Base-by-base conservation (phyloP, 306 rosid species). In the Rubus idaeus region DNA sequence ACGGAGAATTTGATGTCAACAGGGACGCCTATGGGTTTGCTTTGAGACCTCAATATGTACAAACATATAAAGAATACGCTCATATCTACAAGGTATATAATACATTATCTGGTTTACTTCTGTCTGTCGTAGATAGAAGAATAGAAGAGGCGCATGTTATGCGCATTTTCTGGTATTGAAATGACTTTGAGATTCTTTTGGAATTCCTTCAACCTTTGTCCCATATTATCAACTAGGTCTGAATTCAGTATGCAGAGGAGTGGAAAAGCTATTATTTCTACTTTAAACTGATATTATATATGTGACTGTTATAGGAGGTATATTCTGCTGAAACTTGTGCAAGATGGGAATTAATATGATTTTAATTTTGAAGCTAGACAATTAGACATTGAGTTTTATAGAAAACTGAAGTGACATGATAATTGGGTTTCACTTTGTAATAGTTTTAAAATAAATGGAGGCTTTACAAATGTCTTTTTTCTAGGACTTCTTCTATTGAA, bases 11-110 rank as follows among this genome's bases (percentile, higher is more conserved):
- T 77, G 17, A 40, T 76, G 53, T 66, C 55, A 67, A 62, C 90
- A 95, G 97, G 85, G 98, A 95, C 76, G 82, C 90, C 51, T 92
- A 90, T 81, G 98, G 97, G 75, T 95, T 95, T 87, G 96, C 97
- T 80, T 80, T 95, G 84, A 95, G 98, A 83, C 96, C 98, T 82
- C 98, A 95, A 78, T 86, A 87, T 79, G 73, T 84, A 26, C 97
- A 95, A 82, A 87, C 82, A 87, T 95, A 92, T 75, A 84, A 82
- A 74, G 87, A 92, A 81, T 88, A 90, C 68, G 80, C 89, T 68
- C 51, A 41, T 45, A 92, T 95, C 77, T 95, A 90, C 91, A 84
- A 83, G 98, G 98, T 95, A 84, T 65, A 12, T 61, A 41, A 30
- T 20, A 51, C 64, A 16, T 1, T 10, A 68, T 79, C 10, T 42